These are phyloP conservation scores for Trypanosoma mega DNA, from an alignment of 208 protist species.

Conservation along the genomic window DNA sequence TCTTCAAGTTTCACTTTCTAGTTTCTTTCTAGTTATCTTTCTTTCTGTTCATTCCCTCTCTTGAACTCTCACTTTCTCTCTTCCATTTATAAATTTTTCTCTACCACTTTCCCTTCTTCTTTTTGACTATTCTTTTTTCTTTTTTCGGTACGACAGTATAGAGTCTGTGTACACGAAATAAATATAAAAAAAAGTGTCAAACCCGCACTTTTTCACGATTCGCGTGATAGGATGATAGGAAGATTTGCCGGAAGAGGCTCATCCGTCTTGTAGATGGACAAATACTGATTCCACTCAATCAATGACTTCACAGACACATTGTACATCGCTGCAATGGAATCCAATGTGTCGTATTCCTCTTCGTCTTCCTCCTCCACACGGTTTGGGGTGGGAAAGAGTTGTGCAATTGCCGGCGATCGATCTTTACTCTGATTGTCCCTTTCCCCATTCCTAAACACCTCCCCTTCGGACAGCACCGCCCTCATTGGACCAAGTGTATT, in stretches of 20 bases:
- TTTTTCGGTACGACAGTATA: too few species aligned
- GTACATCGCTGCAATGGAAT: constrained; percentile 55
- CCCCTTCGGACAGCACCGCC: too few species aligned
- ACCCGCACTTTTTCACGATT: not conserved
- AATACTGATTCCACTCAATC: constrained; percentile 67
- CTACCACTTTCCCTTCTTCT: constrained; percentile 21
- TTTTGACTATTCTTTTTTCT: constrained; percentile 15
- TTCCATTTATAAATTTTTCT: not conserved
- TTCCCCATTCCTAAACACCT: too few species aligned
- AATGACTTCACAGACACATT: constrained; percentile 41
- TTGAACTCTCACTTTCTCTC: too few species aligned
- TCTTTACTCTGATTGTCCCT: not conserved
- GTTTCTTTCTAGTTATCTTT: too few species aligned
- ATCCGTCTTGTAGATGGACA: constrained; percentile 42
- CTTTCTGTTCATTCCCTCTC: too few species aligned
- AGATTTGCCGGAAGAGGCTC: constrained; percentile 74
- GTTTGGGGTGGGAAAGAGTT: not conserved
- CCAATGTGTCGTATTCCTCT: constrained; percentile 71
- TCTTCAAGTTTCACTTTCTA: too few species aligned
- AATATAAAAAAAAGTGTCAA: too few species aligned
- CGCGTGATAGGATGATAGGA: constrained; percentile 58
- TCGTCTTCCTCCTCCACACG: constrained; percentile 13
- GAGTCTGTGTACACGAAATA: too few species aligned
- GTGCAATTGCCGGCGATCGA: not conserved
- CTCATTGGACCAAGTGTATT: too few species aligned